phyloP scores from a whole-genome alignment of 2,329 filamentous ascomycete species.

The Xylariomycetidae sp. region DNA sequence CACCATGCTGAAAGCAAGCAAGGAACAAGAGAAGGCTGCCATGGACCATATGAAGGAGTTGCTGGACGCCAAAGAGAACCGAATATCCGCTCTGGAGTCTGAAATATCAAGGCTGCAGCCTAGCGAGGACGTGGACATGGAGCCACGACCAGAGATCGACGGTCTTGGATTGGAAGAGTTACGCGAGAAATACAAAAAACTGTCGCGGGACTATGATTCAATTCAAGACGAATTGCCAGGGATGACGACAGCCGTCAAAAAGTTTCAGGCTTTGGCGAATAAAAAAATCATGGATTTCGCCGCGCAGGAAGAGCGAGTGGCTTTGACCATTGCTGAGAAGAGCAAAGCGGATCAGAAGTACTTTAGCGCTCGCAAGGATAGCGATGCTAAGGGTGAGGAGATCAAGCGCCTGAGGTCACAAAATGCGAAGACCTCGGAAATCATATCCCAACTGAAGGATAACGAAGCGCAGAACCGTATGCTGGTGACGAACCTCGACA shows the following conservation, averaged over 20 bases:
- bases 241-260: slow-evolving; percentile 87
- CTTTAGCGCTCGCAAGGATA: slow-evolving; percentile 91
- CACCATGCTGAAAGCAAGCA: slow-evolving; percentile 69
- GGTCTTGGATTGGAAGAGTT: slow-evolving; percentile 66
- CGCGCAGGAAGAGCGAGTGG: slow-evolving; percentile 71
- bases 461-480: slow-evolving; percentile 73
- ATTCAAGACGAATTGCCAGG: slow-evolving; percentile 84
- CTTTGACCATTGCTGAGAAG: slow-evolving; percentile 77
- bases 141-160: slow-evolving; percentile 46
- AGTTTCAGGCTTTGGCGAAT: slow-evolving; percentile 75
- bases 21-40: slow-evolving; percentile 70
- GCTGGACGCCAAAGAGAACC: slow-evolving; percentile 70
- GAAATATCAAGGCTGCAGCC: slow-evolving; percentile 69
- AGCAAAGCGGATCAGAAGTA: slow-evolving; percentile 97
- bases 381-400: slow-evolving; percentile 78
- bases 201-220: slow-evolving; percentile 76
- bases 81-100: slow-evolving; percentile 76
- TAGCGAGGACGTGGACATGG: slow-evolving; percentile 41
- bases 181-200: slow-evolving; percentile 64
- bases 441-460: slow-evolving; percentile 90
- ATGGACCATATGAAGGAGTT: slow-evolving; percentile 75
- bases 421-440: slow-evolving; percentile 86
- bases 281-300: slow-evolving; percentile 80
- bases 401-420: slow-evolving; percentile 75
- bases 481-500: slow-evolving; percentile 79